Base-by-base conservation (phyloP, 805 yeast genomes). In the Tetrapisispora taiwanensis region DNA sequence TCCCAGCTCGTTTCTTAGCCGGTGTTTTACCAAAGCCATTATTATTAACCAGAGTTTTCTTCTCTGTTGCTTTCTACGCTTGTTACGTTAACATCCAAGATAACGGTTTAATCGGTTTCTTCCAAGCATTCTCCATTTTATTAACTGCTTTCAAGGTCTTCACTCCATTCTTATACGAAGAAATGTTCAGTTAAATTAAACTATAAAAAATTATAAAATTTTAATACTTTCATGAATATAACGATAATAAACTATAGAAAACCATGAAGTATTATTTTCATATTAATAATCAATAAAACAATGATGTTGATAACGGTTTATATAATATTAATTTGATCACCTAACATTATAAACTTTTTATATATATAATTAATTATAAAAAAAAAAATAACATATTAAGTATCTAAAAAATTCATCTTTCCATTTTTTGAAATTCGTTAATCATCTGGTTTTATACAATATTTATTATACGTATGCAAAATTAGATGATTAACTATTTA, bases 61-160 rank as follows among this genome's bases (percentile, higher is more conserved):
- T 86, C 65, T 73, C 82, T 39, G 97, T 92, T 41, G 97, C 96
- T 1, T 75, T 90, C 54, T 89, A 84, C 61, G 75, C 90, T 7
- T 79, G 90, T 45, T 77, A 73, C 56, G 60, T 80, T 52, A 88
- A 89, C 65, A 77, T 83, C 52, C 57, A 58, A 26, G 77, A 72
- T 22, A 72, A 79, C 46, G 97, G 97, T 2, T 37, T 79, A 13
- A 32, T 81, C 39, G 90, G 95, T 0, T 48, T 88, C 18, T 62
- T 72, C 45, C 89, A 88, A 62, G 77, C 81, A 37, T 65, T 85
- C 44, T 75, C 78, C 42, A 77, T 86, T 30, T 62, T 89, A 30
- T 62, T 73, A 54, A 81, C 92, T 1, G 95, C 97, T 4, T 72
- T 80, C 17, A 67, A 70, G 28, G 88, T 89, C 13, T 83, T 89